Percentiles rank a stretch among this genome's conserved stretches.
Evolutionary conservation across 306 rosid species (phyloP).

Genomic region (Mimosa bimucronata): DNA sequence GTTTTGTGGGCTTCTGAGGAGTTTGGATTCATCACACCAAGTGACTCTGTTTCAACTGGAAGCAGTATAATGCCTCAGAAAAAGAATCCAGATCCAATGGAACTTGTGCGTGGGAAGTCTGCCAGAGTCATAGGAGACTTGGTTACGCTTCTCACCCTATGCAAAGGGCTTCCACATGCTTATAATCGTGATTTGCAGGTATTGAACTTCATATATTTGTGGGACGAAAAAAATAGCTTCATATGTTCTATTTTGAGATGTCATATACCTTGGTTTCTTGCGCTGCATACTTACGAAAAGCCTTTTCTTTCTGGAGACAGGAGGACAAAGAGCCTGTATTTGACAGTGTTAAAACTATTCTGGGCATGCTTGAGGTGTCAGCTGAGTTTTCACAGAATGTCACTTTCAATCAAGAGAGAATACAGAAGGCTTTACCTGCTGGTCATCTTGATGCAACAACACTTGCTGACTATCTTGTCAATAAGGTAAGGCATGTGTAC

Average conservation of each 20-base stretch:
- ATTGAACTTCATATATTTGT: slow-evolving; percentile 7
- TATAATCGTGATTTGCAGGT: slow-evolving; percentile 99
- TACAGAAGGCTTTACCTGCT: slow-evolving; percentile 84
- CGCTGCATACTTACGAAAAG: not conserved
- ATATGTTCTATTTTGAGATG: not conserved
- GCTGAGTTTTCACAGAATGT: slow-evolving; percentile 89
- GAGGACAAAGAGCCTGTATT: slow-evolving; percentile 97
- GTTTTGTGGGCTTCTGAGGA: slow-evolving; percentile 98
- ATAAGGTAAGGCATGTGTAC: slow-evolving; percentile 60
- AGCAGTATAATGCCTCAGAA: slow-evolving; percentile 99
- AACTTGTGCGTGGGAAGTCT: slow-evolving; percentile 97
- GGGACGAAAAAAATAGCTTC: not conserved
- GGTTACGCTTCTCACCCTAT: slow-evolving; percentile 83
- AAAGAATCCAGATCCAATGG: slow-evolving; percentile 99
- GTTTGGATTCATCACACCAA: slow-evolving; percentile 91
- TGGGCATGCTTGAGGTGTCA: slow-evolving; percentile 98
- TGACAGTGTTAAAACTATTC: slow-evolving; percentile 87
- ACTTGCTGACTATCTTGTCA: slow-evolving; percentile 97
- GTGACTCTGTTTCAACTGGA: slow-evolving; percentile 93
- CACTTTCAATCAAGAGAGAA: slow-evolving; percentile 77
- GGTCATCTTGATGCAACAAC: slow-evolving; percentile 99
- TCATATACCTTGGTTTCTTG: not conserved
- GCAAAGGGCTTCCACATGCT: slow-evolving; percentile 99
- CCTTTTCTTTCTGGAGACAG: slow-evolving; percentile 48
- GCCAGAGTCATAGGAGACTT: slow-evolving; percentile 90